Evolutionary conservation across 306 rosid genomes (phyloP), one percentile per base, ranked within the genome.

Genomic region (Pyrus bretschneideri): DNA sequence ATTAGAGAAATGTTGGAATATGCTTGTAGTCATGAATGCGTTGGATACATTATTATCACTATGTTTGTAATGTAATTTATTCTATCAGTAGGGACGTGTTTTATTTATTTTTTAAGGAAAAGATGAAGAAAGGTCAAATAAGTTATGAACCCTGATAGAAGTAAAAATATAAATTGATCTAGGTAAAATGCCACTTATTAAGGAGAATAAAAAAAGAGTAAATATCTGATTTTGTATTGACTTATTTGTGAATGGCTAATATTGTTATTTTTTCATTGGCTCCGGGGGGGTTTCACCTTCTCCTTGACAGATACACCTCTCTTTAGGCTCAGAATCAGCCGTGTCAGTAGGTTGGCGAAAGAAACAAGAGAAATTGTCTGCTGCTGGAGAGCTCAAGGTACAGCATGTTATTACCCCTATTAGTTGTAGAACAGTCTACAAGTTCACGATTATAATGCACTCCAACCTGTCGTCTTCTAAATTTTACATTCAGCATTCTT

Each of bases 321-420:
- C 75, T 81, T 70, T 95, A 87, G 99, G 97, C 62, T 67, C 85
- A 69, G 97, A 90, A 30, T 88, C 99, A 84, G 83, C 96, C 49
- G 81, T 95, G 82, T 87, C 88, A 45, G 91, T 91, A 57, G 97
- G 97, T 58, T 95, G 99, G 99, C 91, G 85, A 73, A 95, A 86
- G 91, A 88, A 95, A 83, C 90, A 91, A 55, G 83, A 84, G 81
- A 92, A 70, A 82, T 76, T 84, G 75, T 84, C 97, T 72, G 97
- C 93, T 65, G 76, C 93, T 15, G 99, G 97, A 81, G 96, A 89
- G 81, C 86, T 92, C 71, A 92, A 92, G 98, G 98, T 95, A 86
- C 78, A 71, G n/a, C 30, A 59, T 31, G 19, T 18, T 10, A 70
- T 13, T 4, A 5, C 45, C 63, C 11, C 11, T 70, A 15, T 9